Conservation (phyloP, 345 rosid genomes). For the Toxicodendron radicans region DNA sequence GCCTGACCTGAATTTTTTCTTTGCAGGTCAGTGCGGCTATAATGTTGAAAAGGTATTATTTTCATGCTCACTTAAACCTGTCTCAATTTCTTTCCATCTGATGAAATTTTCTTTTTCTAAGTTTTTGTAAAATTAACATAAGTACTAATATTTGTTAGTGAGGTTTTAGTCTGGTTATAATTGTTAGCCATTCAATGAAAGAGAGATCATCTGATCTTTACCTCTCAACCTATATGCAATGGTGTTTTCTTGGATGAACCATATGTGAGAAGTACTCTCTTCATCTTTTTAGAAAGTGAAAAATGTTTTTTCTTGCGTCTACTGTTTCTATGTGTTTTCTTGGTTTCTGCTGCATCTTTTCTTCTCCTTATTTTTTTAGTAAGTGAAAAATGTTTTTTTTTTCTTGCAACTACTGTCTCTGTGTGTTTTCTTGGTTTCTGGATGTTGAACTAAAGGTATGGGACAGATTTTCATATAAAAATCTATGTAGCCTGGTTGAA, state of each 20-base stretch:
- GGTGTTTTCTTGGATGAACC: background rate
- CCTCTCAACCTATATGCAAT: background rate
- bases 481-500: background rate
- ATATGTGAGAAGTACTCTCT: background rate
- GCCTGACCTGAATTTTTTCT: conserved; percentile 18
- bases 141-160: background rate
- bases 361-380: background rate
- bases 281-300: background rate
- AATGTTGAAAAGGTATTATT: conserved; percentile 67
- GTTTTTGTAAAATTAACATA: too few relatives aligned
- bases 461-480: background rate
- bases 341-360: background rate
- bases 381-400: background rate
- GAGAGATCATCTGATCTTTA: conserved; percentile 2
- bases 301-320: background rate
- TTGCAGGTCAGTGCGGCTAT: conserved; percentile 84
- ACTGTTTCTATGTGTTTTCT: background rate
- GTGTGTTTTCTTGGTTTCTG: background rate
- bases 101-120: too few relatives aligned
- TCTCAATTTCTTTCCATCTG: background rate
- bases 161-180: background rate
- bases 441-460: background rate
- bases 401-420: background rate
- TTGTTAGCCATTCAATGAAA: background rate
- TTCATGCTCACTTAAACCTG: conserved; percentile 16